A percentile compares a stretch with the other conserved stretches of the same genome.
phyloP scores from a whole-genome alignment of 2,329 filamentous ascomycete species.

The Colletotrichum lini region DNA sequence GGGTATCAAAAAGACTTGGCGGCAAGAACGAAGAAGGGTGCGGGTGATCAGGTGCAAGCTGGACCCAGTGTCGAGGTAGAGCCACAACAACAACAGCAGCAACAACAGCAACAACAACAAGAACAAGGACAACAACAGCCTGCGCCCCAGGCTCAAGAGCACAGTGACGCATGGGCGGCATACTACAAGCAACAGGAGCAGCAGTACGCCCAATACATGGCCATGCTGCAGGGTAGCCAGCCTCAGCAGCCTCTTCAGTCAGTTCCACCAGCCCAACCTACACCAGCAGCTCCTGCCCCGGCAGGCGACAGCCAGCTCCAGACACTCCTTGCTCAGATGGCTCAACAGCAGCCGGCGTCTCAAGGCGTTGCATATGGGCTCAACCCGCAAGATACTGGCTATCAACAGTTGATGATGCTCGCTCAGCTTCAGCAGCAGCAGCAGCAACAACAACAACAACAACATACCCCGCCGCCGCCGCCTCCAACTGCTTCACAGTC shows the following conservation, averaged over 20 bases:
- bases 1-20: conserved; percentile 61
- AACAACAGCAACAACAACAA: conserved; percentile 36
- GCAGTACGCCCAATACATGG: conserved; percentile 59
- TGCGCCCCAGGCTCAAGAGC: conserved; percentile 39
- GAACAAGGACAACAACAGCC: conserved; percentile 39
- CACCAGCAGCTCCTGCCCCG: conserved; percentile 21
- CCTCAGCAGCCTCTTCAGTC: conserved; percentile 43
- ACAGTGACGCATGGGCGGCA: conserved; percentile 48
- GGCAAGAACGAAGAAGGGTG: conserved; percentile 55
- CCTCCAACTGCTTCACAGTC: conserved; percentile 37
- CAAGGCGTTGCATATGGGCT: conserved; percentile 47
- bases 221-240: conserved; percentile 56
- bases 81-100: conserved; percentile 43
- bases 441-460: conserved; percentile 42
- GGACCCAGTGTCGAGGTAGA: conserved; percentile 50
- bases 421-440: conserved; percentile 54
- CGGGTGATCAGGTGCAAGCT: conserved; percentile 54
- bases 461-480: conserved; percentile 13
- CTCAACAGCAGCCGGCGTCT: conserved; percentile 49
- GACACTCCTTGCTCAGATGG: conserved; percentile 60
- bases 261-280: conserved; percentile 42
- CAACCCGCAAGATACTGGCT: conserved; percentile 57
- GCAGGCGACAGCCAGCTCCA: conserved; percentile 55
- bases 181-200: conserved; percentile 48
- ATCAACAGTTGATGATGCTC: conserved; percentile 58